These are phyloP conservation scores for Drechslera avenae DNA, from an alignment of 2,329 filamentous ascomycete species.

Conservation along the genomic window DNA sequence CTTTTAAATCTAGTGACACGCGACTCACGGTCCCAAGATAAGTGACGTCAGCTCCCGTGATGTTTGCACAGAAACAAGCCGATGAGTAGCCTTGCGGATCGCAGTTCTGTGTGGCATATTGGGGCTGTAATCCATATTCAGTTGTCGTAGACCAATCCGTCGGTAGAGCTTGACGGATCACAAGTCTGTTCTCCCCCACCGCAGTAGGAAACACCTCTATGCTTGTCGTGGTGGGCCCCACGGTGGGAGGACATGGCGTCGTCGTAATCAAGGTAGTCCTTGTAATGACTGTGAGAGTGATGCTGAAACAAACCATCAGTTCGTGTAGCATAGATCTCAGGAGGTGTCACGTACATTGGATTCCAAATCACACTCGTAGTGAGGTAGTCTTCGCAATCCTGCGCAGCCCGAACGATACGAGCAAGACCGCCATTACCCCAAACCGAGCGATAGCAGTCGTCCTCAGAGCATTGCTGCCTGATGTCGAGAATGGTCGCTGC, in stretches of 20 bases:
- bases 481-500: slow-evolving; percentile 22
- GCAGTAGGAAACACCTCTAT: neutral
- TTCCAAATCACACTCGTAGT: slow-evolving; percentile 33
- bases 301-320: slow-evolving; percentile 4
- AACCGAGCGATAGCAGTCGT: slow-evolving; percentile 35
- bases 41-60: slow-evolving; percentile 22
- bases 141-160: slow-evolving; percentile 20
- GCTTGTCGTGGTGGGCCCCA: slow-evolving; percentile 1
- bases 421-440: slow-evolving; percentile 23
- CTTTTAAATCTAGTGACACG: too few relatives aligned
- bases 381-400: slow-evolving; percentile 31
- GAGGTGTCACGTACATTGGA: slow-evolving; percentile 25
- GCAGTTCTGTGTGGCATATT: slow-evolving; percentile 30
- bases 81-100: slow-evolving; percentile 25
- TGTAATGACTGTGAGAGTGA: slow-evolving; percentile 15
- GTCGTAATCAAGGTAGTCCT: slow-evolving; percentile 15
- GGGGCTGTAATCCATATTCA: slow-evolving; percentile 27
- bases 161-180: slow-evolving; percentile 15
- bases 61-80: slow-evolving; percentile 33
- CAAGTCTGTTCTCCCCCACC: neutral
- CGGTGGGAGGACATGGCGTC: slow-evolving; percentile 11
- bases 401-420: slow-evolving; percentile 19
- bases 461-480: slow-evolving; percentile 27
- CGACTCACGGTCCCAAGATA: slow-evolving; percentile 29
- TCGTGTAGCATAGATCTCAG: neutral